Evolutionary conservation across 1,284 basidiomycete species (phyloP).

Genomic region (Marasmius tenuissimus): DNA sequence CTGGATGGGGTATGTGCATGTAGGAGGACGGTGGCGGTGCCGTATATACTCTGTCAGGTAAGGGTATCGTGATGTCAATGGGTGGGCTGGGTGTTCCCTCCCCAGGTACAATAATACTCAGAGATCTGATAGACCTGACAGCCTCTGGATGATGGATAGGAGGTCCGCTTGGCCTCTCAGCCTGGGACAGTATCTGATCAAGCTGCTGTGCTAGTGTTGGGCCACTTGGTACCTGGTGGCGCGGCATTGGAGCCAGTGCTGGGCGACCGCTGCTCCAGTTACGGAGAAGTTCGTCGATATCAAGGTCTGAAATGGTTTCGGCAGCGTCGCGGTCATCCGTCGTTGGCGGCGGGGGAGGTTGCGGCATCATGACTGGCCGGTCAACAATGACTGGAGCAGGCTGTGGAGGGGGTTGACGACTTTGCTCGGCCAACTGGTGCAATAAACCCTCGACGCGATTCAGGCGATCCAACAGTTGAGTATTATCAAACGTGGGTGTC

Average conservation of each 20-base stretch:
- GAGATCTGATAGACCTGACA: conserved; percentile 10
- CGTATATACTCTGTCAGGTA: background rate
- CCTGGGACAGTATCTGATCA: conserved; percentile 9
- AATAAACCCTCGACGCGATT: conserved; percentile 42
- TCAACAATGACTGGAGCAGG: conserved; percentile 16
- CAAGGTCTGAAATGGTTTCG: background rate
- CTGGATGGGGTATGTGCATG: background rate
- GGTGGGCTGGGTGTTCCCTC: background rate
- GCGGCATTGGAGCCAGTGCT: background rate
- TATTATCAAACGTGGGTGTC: conserved; percentile 24
- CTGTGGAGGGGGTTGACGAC: conserved; percentile 26
- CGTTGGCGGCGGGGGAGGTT: conserved; percentile 11
- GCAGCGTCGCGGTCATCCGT: background rate
- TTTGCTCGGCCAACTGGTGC: conserved; percentile 27
- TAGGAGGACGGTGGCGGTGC: background rate
- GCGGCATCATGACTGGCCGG: conserved; percentile 16
- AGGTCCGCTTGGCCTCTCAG: background rate
- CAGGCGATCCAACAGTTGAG: conserved; percentile 38
- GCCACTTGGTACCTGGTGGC: background rate
- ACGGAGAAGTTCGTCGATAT: background rate
- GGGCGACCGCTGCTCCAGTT: background rate
- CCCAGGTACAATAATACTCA: conserved; percentile 1
- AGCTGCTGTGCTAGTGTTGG: conserved; percentile 12
- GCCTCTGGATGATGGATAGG: conserved; percentile 11
- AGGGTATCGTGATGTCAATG: background rate